These are phyloP conservation scores for Peribolospora kevripleyi DNA, from an alignment of 768 basidiomycete species.

Conservation along the genomic window DNA sequence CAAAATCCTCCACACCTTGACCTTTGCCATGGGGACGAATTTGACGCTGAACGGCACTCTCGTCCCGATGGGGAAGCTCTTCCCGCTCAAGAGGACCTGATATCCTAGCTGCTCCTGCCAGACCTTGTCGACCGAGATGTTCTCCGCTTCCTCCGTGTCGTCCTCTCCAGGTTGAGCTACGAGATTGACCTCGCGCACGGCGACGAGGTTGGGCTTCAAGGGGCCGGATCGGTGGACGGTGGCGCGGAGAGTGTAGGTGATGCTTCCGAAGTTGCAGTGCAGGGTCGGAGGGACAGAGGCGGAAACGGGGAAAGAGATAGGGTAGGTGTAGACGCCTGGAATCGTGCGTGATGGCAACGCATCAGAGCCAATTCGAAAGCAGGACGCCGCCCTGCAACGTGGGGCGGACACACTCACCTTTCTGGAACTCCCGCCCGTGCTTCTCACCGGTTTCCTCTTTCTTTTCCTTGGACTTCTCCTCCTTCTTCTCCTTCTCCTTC, in stretches of 20 bases:
- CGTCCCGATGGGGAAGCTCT: conserved; percentile 58
- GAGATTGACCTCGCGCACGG: conserved; percentile 45
- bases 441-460: too few relatives aligned
- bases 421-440: conserved; percentile 26
- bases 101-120: conserved; percentile 57
- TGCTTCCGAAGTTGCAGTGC: conserved; percentile 45
- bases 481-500: background rate
- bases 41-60: conserved; percentile 53
- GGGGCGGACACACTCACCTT: background rate
- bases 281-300: conserved; percentile 52
- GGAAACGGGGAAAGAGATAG: conserved; percentile 73
- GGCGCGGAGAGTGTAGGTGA: conserved; percentile 58
- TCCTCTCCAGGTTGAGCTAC: conserved; percentile 57
- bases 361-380: too few relatives aligned
- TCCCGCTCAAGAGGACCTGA: conserved; percentile 12
- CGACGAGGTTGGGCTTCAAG: conserved; percentile 44
- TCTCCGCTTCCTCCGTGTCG: conserved; percentile 53
- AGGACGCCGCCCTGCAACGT: too few relatives aligned
- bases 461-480: too few relatives aligned
- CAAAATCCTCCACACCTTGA: conserved; percentile 52
- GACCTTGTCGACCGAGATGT: conserved; percentile 57
- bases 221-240: conserved; percentile 60
- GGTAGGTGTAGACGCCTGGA: conserved; percentile 77
- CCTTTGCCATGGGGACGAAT: conserved; percentile 57
- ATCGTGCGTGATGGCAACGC: too few relatives aligned